Evolutionary conservation across 495 filamentous ascomycete species (phyloP).

Genomic region (Neurospora tetrasperma): DNA sequence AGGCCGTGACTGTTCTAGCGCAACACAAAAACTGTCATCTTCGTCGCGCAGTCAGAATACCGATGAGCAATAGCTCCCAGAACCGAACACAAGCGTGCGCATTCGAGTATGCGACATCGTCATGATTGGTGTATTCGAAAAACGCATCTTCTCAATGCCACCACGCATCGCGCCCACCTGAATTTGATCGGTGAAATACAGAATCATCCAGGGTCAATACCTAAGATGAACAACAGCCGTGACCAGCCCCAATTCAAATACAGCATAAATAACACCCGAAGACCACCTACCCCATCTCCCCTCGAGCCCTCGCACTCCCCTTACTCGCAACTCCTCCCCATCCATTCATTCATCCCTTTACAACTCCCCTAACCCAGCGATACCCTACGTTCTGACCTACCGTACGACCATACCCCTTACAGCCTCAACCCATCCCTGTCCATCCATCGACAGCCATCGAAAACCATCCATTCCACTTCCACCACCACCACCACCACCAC

Average conservation of each 20-base stretch:
- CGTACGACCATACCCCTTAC: background rate
- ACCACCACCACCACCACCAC: too few species aligned
- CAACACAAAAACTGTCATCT: background rate
- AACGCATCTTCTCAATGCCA: background rate
- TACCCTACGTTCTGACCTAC: background rate
- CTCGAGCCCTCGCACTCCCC: background rate
- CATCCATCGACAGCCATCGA: too few species aligned
- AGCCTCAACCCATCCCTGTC: background rate
- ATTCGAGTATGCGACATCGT: background rate
- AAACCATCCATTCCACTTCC: too few species aligned
- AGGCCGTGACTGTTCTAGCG: background rate
- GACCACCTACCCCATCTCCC: background rate
- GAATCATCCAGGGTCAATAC: background rate
- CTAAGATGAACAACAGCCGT: background rate
- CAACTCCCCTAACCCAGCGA: background rate
- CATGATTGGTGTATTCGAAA: background rate
- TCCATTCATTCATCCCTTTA: background rate
- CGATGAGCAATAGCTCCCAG: background rate
- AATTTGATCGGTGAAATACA: background rate
- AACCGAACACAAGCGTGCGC: background rate
- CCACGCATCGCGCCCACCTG: background rate
- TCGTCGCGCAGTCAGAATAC: background rate
- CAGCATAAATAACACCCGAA: background rate
- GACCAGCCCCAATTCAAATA: background rate
- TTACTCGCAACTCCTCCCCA: background rate